phyloP scores from a whole-genome alignment of 257 asterid genomes.

The Jacaranda copaia region DNA sequence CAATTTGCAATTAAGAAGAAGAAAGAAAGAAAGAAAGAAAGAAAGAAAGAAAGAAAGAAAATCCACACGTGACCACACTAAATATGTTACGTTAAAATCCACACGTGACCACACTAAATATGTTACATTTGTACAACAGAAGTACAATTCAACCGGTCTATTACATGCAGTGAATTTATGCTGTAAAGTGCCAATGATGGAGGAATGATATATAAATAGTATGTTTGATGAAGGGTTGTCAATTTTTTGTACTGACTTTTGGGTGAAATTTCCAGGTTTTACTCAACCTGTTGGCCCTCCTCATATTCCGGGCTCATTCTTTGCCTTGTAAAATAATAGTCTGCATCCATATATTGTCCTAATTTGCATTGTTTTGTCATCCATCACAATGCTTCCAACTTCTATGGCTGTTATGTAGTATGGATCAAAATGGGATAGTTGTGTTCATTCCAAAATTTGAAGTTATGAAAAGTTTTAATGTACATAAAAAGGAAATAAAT shows the following conservation, averaged over 20 bases:
- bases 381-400: no score
- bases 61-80: conserved; percentile 25
- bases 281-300: conserved; percentile 39
- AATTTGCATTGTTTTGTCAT: no score
- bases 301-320: not conserved
- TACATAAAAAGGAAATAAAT: no score
- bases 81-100: not conserved
- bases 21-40: not conserved
- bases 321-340: not conserved
- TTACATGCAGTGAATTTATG: conserved; percentile 30
- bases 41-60: no score
- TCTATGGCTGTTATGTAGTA: not conserved
- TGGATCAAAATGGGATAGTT: no score
- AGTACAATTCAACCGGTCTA: conserved; percentile 26
- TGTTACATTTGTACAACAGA: conserved; percentile 27
- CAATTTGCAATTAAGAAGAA: no score
- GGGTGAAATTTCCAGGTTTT: conserved; percentile 44
- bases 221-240: conserved; percentile 21
- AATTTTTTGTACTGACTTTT: conserved; percentile 34
- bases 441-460: no score
- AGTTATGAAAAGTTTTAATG: no score
- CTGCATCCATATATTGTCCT: not conserved
- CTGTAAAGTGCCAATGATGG: conserved; percentile 34
- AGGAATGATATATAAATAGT: conserved; percentile 19
- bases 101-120: conserved; percentile 23